A percentile compares a stretch with the other conserved stretches of the same genome.
phyloP scores from a whole-genome alignment of 2,329 filamentous ascomycete species.

The Pseudogymnoascus sp. region DNA sequence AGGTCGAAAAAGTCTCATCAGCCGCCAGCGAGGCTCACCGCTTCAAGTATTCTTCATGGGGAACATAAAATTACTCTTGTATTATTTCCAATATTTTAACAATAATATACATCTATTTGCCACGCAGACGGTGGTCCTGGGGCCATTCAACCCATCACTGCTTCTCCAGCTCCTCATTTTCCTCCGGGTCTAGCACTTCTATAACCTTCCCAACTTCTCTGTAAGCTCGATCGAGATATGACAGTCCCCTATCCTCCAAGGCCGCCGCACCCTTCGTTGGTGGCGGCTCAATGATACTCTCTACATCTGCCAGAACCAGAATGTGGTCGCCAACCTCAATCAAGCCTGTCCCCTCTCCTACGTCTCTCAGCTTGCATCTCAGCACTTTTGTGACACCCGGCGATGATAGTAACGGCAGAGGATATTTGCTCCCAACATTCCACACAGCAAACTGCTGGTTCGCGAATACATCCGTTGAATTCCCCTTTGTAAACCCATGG shows the following conservation, averaged over 20 bases:
- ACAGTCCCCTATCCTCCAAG: conserved; percentile 2
- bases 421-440: conserved; percentile 2
- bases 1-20: background rate
- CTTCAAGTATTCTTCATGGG: background rate
- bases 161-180: background rate
- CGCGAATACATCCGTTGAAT: conserved; percentile 9
- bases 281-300: conserved; percentile 13
- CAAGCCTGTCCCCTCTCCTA: conserved; percentile 12
- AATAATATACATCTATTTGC: background rate
- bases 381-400: conserved; percentile 15
- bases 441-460: conserved; percentile 1
- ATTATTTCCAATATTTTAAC: background rate
- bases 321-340: conserved; percentile 24
- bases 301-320: conserved; percentile 22
- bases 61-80: background rate
- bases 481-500: conserved; percentile 20
- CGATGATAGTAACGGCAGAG: conserved; percentile 13
- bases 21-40: background rate
- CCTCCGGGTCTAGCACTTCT: background rate
- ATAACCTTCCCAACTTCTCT: conserved; percentile 8
- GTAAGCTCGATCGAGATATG: conserved; percentile 10
- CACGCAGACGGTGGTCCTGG: background rate
- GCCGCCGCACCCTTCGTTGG: background rate
- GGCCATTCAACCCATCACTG: background rate
- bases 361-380: conserved; percentile 16